Base-by-base conservation (phyloP, 306 rosid genomes). In the Medicago arabica region DNA sequence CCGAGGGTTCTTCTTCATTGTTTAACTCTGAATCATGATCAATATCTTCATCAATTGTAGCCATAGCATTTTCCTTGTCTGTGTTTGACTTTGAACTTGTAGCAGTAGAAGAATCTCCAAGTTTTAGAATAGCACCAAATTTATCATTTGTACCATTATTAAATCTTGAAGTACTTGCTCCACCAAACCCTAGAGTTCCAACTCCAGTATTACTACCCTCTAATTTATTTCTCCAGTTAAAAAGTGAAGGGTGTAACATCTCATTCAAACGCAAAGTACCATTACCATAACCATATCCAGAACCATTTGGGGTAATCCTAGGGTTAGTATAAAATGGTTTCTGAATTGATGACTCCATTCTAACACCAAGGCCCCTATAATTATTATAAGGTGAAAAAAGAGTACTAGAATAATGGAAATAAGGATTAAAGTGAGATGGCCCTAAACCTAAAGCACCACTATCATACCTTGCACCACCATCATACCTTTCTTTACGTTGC, bases 311-410 rank as follows among this genome's bases (percentile, higher is more conserved):
- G 67, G 38, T 3, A 18, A 55, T 1, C 8, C 49, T 55, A 55
- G 61, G 61, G 61, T 84, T 79, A 8, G 78, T 71, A 10, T 77
- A 73, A 2, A 66, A 16, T 51, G 91, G 83, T 28, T 92, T 89
- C 13, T 86, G 96, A 75, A 91, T 85, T 90, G 83, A 74, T 0
- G 97, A 79, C 0, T 89, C 96, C 82, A 67, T 69, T 47, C 88
- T 13, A 21, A 89, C 78, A 7, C 91, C 93, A n/a, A 89, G 83
- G 8, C 76, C 7, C 15, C 65, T 75, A 40, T 55, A 9, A 55
- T 77, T 51, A 51, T 51, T 51, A 51, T 51, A 51, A 51, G 34
- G 81, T 44, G 19, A 21, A 43, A 31, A 44, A 40, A 44, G 55
- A 11, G 70, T 10, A 4, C 11, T 62, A 3, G 82, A 63, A 41